phyloP scores from a whole-genome alignment of 495 filamentous ascomycete species.

The Friedmanniomyces endolithicus region DNA sequence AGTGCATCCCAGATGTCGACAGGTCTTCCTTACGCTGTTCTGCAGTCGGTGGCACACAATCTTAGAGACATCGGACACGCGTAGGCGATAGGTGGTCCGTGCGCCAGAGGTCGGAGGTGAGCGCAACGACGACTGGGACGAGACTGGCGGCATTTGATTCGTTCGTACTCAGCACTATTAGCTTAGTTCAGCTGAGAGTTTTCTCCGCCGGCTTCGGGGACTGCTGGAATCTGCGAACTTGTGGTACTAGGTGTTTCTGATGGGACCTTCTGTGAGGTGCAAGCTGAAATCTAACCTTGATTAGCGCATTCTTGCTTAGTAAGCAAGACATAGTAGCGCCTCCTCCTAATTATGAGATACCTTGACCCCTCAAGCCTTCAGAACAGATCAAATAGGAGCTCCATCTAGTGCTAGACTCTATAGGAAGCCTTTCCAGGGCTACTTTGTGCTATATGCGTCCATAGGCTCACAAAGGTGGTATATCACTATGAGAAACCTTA shows the following conservation, averaged over 20 bases:
- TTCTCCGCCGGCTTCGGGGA: not conserved
- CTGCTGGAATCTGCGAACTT: too few relatives aligned
- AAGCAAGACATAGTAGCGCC: too few relatives aligned
- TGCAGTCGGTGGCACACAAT: slow-evolving; percentile 16
- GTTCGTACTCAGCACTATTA: not conserved
- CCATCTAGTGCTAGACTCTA: too few relatives aligned
- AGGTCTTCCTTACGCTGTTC: slow-evolving; percentile 9
- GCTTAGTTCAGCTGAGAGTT: not conserved
- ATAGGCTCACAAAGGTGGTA: too few relatives aligned
- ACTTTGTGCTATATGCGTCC: too few relatives aligned
- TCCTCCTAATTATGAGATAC: too few relatives aligned
- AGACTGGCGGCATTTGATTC: not conserved
- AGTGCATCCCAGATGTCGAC: not conserved
- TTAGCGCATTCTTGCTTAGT: not conserved
- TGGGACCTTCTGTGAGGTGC: too few relatives aligned
- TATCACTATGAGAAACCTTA: too few relatives aligned
- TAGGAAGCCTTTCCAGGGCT: too few relatives aligned
- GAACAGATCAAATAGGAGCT: too few relatives aligned
- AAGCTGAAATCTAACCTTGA: too few relatives aligned
- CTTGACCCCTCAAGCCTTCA: too few relatives aligned
- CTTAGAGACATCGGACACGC: slow-evolving; percentile 9
- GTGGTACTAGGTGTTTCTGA: not conserved
- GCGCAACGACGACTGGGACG: not conserved
- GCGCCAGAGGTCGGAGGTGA: not conserved
- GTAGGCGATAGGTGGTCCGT: slow-evolving; percentile 7